Evolutionary conservation across 306 rosid genomes (phyloP).

Genomic region (Chamaecrista fasciculata): DNA sequence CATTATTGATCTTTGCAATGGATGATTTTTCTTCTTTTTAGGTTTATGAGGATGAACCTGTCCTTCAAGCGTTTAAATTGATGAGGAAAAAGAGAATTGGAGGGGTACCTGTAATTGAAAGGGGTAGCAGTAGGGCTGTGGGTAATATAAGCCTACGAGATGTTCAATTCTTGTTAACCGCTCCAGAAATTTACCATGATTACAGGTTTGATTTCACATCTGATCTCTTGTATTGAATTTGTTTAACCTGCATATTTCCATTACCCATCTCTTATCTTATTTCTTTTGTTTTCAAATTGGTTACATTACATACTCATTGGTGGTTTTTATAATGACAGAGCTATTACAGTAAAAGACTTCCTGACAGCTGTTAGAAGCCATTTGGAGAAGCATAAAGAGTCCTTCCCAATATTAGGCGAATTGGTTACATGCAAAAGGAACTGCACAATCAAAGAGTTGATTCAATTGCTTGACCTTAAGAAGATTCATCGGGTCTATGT

Average conservation of each 20-base stretch:
- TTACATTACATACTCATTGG: not conserved
- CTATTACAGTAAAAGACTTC: constrained; percentile 75
- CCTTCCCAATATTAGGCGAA: constrained; percentile 38
- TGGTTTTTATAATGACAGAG: constrained; percentile 41
- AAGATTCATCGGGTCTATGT: constrained; percentile 67
- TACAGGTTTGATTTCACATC: constrained; percentile 48
- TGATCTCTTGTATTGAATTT: not conserved
- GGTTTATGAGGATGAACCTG: constrained; percentile 89
- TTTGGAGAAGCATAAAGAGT: constrained; percentile 48
- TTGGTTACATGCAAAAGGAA: constrained; percentile 67
- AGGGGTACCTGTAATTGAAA: constrained; percentile 73
- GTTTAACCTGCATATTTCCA: not conserved
- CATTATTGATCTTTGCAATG: not conserved
- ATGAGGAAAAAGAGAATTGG: constrained; percentile 85
- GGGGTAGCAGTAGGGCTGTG: constrained; percentile 63
- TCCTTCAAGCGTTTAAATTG: constrained; percentile 81
- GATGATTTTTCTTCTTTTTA: constrained; percentile 18
- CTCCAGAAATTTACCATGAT: constrained; percentile 84
- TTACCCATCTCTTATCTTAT: not conserved
- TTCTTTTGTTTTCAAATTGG: not conserved
- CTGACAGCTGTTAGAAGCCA: constrained; percentile 62
- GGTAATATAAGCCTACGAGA: constrained; percentile 84
- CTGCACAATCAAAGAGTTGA: constrained; percentile 63
- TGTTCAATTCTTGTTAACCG: constrained; percentile 77
- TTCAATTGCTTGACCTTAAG: constrained; percentile 64